These are phyloP conservation scores for Alternaria atra DNA, from an alignment of 2,329 filamentous ascomycete species.

Conservation along the genomic window DNA sequence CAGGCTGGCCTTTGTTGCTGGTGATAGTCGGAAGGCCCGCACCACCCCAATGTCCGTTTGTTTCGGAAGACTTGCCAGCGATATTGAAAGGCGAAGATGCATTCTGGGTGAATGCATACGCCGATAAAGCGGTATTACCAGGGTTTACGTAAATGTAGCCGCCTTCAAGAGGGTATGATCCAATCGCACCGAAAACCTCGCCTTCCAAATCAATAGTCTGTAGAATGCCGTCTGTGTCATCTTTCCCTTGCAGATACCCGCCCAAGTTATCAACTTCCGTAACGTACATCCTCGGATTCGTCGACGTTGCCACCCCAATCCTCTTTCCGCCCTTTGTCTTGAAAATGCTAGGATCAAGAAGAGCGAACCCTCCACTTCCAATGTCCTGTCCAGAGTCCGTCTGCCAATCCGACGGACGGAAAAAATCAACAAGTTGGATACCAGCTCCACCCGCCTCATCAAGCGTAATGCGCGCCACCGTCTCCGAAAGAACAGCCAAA, in stretches of 20 bases:
- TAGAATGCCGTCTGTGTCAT: slow-evolving; percentile 29
- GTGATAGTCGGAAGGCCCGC: slow-evolving; percentile 51
- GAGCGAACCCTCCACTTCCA: slow-evolving; percentile 23
- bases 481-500: slow-evolving; percentile 20
- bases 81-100: slow-evolving; percentile 37
- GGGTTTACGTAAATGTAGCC: slow-evolving; percentile 45
- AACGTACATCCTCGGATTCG: slow-evolving; percentile 41
- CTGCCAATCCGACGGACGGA: slow-evolving; percentile 22
- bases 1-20: slow-evolving; percentile 48
- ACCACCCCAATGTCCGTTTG: slow-evolving; percentile 38
- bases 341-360: slow-evolving; percentile 30
- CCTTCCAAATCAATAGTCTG: slow-evolving; percentile 33
- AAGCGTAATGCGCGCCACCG: slow-evolving; percentile 15
- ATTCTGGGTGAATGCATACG: slow-evolving; percentile 36
- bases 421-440: slow-evolving; percentile 27
- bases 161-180: slow-evolving; percentile 36
- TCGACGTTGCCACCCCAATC: slow-evolving; percentile 42
- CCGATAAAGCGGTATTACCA: slow-evolving; percentile 36
- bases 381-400: slow-evolving; percentile 22
- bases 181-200: slow-evolving; percentile 33
- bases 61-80: slow-evolving; percentile 37
- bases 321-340: slow-evolving; percentile 26
- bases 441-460: slow-evolving; percentile 16
- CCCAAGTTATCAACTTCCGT: slow-evolving; percentile 33
- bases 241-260: slow-evolving; percentile 33